Evolutionary conservation across 306 rosid species (phyloP), one percentile per base, ranked within the genome.

Genomic region (Nissolia schottii): DNA sequence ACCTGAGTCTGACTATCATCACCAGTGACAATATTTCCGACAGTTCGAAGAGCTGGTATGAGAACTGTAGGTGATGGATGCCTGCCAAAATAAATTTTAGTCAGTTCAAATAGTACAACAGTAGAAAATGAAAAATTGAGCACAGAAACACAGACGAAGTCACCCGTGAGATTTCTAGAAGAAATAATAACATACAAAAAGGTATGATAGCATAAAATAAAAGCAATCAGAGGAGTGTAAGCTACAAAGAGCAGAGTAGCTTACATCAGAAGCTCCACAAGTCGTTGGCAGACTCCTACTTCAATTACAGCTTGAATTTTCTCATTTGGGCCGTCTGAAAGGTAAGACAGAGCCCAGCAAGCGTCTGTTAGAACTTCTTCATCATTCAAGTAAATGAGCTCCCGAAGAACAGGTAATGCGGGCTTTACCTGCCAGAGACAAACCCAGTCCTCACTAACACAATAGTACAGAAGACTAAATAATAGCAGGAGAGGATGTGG

Each of bases 1-100:
- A 88, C 94, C 89, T 88, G 91, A 49, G 89, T 86, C 73, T 86
- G 94, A 59, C 75, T 35, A 79, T 88, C 91, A 64, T 88, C 90
- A 22, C 91, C 94, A 0, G 83, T 86, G 54, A 84, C 89, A 55
- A 88, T 82, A 53, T 88, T 88, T 46, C 94, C 94, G 9, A 78
- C 81, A 16, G 89, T 82, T 25, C 89, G 89, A 69, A 88, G 88
- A 51, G 89, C 87, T 25, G 91, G 90, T 23, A 86, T 78, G 50
- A 88, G 82, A 80, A 88, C 87, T 0, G 83, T 80, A 57, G 87
- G 63, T 1, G 88, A 81, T 15, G 80, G 90, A 86, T 88, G 89
- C 15, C 91, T 88, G 70, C 50, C 80, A 37, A 71, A 76, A 68
- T 45, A 28, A 75, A 70, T 35, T 53, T 22, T 23, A 62, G 50